A percentile compares a stretch with the other conserved stretches of the same genome.
These are phyloP conservation scores for Saccharomyces mikatae DNA, from an alignment of 805 yeast species.

Conservation along the genomic window DNA sequence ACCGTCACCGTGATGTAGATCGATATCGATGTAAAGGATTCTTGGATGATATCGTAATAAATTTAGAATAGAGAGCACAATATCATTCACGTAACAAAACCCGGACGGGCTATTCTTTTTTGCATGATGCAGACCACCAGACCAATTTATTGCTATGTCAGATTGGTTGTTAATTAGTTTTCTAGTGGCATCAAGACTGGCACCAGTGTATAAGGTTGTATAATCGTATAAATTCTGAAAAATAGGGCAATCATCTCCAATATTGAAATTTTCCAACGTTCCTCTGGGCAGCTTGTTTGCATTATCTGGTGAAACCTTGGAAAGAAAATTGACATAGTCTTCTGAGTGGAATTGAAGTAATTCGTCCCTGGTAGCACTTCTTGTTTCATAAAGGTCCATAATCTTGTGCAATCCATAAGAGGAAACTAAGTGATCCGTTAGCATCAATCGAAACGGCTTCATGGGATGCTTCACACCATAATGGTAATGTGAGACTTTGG, in stretches of 20 bases:
- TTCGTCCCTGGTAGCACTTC: slow-evolving; percentile 76
- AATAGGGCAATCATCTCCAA: slow-evolving; percentile 90
- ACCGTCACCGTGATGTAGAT: slow-evolving; percentile 92
- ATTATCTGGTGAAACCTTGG: slow-evolving; percentile 69
- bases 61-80: slow-evolving; percentile 76
- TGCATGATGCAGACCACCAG: slow-evolving; percentile 92
- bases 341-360: slow-evolving; percentile 75
- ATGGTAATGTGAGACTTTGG: slow-evolving; percentile 71
- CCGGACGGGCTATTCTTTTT: slow-evolving; percentile 86
- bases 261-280: slow-evolving; percentile 62
- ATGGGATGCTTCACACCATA: slow-evolving; percentile 95
- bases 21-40: slow-evolving; percentile 81
- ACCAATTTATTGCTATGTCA: slow-evolving; percentile 87
- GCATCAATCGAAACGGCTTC: slow-evolving; percentile 92
- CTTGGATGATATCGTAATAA: slow-evolving; percentile 75
- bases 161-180: slow-evolving; percentile 73
- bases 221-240: slow-evolving; percentile 73
- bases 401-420: slow-evolving; percentile 78
- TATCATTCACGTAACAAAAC: slow-evolving; percentile 85
- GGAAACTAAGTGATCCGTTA: slow-evolving; percentile 84
- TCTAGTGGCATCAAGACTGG: slow-evolving; percentile 84
- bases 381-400: slow-evolving; percentile 83
- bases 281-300: slow-evolving; percentile 44
- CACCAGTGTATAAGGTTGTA: slow-evolving; percentile 78
- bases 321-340: slow-evolving; percentile 74